Evolutionary conservation across 169 alveolate species (phyloP).

Genomic region (Cryptosporidium baileyi): DNA sequence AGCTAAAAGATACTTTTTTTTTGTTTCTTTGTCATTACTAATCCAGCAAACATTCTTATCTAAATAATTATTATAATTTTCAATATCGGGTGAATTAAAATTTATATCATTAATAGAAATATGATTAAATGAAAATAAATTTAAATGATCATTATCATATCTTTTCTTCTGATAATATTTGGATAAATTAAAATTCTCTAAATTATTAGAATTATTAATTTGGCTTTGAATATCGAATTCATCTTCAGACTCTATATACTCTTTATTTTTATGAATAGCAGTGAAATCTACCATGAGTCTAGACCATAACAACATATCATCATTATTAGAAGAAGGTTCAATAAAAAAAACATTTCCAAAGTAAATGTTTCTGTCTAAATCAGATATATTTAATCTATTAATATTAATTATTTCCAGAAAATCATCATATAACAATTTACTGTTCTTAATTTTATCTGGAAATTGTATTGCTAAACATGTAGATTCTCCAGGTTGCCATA

Average conservation of each 20-base stretch:
- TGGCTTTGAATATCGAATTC: slow-evolving; percentile 30
- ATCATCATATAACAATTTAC: slow-evolving; percentile 39
- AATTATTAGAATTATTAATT: too few species aligned
- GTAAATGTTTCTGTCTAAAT: not conserved
- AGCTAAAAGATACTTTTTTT: not conserved
- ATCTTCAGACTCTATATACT: slow-evolving; percentile 50
- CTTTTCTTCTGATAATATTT: too few species aligned
- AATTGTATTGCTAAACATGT: slow-evolving; percentile 56
- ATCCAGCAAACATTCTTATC: slow-evolving; percentile 2
- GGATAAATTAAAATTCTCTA: too few species aligned
- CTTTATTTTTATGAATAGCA: slow-evolving; percentile 35
- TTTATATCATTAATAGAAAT: not conserved
- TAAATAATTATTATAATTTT: not conserved
- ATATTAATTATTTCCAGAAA: not conserved
- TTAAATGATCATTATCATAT: too few species aligned
- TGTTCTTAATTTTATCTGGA: slow-evolving; percentile 1
- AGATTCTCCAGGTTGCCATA: slow-evolving; percentile 58
- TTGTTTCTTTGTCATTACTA: not conserved
- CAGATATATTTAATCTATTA: not conserved
- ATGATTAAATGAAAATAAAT: too few species aligned
- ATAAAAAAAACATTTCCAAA: slow-evolving; percentile 38
- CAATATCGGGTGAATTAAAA: not conserved
- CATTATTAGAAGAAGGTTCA: slow-evolving; percentile 17
- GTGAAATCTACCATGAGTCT: slow-evolving; percentile 43
- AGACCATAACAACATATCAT: slow-evolving; percentile 56